Evolutionary conservation across 1,284 basidiomycete genomes (phyloP).

Genomic region (Trichosporon sp.): DNA sequence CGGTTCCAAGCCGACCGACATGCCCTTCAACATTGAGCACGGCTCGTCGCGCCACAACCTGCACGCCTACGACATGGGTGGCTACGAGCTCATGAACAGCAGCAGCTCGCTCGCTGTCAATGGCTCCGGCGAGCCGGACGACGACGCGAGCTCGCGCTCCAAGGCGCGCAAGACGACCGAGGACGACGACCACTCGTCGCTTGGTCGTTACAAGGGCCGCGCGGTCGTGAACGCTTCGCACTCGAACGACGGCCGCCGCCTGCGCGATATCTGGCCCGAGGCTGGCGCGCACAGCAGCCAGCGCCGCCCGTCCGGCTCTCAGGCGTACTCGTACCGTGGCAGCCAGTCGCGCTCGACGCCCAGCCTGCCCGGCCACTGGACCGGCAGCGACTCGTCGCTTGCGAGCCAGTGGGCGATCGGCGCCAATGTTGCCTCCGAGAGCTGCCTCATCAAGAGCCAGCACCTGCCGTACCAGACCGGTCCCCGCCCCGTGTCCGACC

Average conservation of each 20-base stretch:
- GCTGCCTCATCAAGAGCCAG: neutral
- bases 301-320: neutral
- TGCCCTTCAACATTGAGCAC: constrained; percentile 38
- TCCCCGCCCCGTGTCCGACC: neutral
- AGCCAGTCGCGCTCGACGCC: neutral
- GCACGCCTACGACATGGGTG: neutral
- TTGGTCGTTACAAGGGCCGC: constrained; percentile 52
- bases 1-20: constrained; percentile 19
- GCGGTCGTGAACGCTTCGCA: constrained; percentile 54
- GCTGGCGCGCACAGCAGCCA: neutral
- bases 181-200: constrained; percentile 84
- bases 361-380: neutral
- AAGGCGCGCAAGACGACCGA: constrained; percentile 76
- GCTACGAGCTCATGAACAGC: neutral
- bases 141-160: constrained; percentile 50
- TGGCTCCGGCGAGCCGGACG: neutral
- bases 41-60: neutral
- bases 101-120: neutral
- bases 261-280: constrained; percentile 28
- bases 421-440: neutral
- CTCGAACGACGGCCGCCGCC: constrained; percentile 63
- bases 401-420: neutral
- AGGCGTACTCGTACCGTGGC: neutral
- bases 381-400: neutral
- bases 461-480: neutral